A percentile compares a stretch with the other conserved stretches of the same genome.
These are phyloP conservation scores for Hemerocallis citrina DNA, from an alignment of 106 monocot species.

Conservation along the genomic window DNA sequence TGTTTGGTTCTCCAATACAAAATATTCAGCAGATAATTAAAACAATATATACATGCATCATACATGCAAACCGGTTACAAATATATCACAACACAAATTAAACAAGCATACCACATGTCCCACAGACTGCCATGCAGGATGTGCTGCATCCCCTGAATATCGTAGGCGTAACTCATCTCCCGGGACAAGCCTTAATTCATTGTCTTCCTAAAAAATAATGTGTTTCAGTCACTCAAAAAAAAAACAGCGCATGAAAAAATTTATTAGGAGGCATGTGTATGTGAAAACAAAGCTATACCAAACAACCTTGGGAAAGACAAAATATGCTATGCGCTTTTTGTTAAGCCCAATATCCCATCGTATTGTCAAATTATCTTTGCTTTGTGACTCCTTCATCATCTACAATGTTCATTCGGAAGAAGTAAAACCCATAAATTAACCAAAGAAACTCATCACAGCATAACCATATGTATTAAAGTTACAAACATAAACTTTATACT, in stretches of 20 bases:
- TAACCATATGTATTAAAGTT: not conserved
- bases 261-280: not conserved
- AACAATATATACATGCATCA: too few species aligned
- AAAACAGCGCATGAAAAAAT: slow-evolving; percentile 1
- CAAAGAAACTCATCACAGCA: not conserved
- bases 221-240: slow-evolving; percentile 1
- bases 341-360: slow-evolving; percentile 99
- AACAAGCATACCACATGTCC: slow-evolving; percentile 86
- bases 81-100: slow-evolving; percentile 8
- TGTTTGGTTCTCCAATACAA: slow-evolving; percentile 4
- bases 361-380: slow-evolving; percentile 86
- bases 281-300: not conserved
- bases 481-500: slow-evolving; percentile 3
- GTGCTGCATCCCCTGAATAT: slow-evolving; percentile 83
- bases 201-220: slow-evolving; percentile 69
- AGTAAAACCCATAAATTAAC: not conserved
- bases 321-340: slow-evolving; percentile 95
- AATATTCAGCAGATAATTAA: too few species aligned
- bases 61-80: too few species aligned
- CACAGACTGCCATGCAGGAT: slow-evolving; percentile 99
- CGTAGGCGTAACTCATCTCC: slow-evolving; percentile 95
- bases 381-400: slow-evolving; percentile 99
- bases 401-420: slow-evolving; percentile 13
- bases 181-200: slow-evolving; percentile 96
- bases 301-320: slow-evolving; percentile 96